Evolutionary conservation across 805 yeast genomes (phyloP).

Genomic region (Candida pini): DNA sequence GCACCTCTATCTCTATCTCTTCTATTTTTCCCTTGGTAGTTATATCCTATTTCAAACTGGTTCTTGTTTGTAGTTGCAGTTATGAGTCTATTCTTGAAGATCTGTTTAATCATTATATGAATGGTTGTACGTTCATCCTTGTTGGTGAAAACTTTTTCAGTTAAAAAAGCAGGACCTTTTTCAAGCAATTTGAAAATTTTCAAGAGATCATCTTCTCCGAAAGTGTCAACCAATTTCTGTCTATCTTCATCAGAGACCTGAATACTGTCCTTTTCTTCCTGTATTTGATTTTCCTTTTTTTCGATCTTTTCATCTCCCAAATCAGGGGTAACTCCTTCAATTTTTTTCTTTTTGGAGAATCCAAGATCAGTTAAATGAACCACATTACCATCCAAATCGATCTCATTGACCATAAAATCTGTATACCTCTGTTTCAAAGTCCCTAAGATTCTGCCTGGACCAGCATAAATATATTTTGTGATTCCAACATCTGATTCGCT

Average conservation of each 20-base stretch:
- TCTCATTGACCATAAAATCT: slow-evolving; percentile 91
- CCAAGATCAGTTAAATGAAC: slow-evolving; percentile 76
- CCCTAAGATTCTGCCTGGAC: slow-evolving; percentile 65
- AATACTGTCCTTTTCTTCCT: slow-evolving; percentile 30
- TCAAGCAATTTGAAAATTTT: slow-evolving; percentile 35
- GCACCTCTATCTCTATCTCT: slow-evolving; percentile 13
- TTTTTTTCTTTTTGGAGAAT: slow-evolving; percentile 1
- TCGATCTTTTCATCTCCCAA: slow-evolving; percentile 42
- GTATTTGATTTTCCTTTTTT: slow-evolving; percentile 34
- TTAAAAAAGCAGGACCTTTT: slow-evolving; percentile 52
- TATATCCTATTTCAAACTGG: slow-evolving; percentile 56
- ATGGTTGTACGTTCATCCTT: slow-evolving; percentile 71
- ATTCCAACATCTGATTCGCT: slow-evolving; percentile 86
- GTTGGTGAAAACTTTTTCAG: slow-evolving; percentile 51
- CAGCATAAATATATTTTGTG: slow-evolving; percentile 54
- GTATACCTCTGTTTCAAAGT: slow-evolving; percentile 83
- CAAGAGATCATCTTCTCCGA: slow-evolving; percentile 58
- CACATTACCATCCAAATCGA: slow-evolving; percentile 61
- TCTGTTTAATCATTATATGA: slow-evolving; percentile 70
- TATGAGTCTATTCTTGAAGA: slow-evolving; percentile 71
- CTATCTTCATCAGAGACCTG: slow-evolving; percentile 42
- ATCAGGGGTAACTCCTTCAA: too few species aligned
- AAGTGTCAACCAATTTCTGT: slow-evolving; percentile 39
- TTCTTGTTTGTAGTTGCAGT: slow-evolving; percentile 69
- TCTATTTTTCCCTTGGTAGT: slow-evolving; percentile 36